phyloP scores from a whole-genome alignment of 2,329 filamentous ascomycete species.

The Sarocladium kiliense region DNA sequence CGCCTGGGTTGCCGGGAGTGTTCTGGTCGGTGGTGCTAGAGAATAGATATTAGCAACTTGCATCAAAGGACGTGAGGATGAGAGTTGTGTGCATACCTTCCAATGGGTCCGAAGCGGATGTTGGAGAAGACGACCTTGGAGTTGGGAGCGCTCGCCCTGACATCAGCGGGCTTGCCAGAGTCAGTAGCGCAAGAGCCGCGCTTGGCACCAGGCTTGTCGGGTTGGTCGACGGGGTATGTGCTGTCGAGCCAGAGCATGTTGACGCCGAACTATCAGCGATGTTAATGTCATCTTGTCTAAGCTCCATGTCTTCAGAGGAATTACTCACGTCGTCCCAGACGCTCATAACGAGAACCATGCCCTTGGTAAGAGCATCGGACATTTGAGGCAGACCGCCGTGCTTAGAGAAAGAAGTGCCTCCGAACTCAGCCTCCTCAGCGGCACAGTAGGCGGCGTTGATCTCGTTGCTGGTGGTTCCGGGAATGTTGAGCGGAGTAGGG shows the following conservation, averaged over 20 bases:
- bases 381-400: constrained; percentile 52
- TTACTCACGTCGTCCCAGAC: constrained; percentile 42
- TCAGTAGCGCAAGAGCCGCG: constrained; percentile 19
- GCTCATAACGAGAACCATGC: constrained; percentile 61
- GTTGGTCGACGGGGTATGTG: constrained; percentile 40
- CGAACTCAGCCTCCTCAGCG: constrained; percentile 43
- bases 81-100: constrained; percentile 15
- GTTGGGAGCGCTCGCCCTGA: constrained; percentile 14
- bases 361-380: constrained; percentile 45
- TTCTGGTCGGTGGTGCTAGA: constrained; percentile 3
- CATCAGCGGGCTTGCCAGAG: constrained; percentile 19
- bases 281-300: too few species aligned
- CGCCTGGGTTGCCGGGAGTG: neutral
- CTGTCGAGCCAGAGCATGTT: constrained; percentile 69
- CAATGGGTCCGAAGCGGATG: constrained; percentile 43
- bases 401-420: constrained; percentile 47
- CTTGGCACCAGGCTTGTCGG: constrained; percentile 17
- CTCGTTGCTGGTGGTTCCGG: constrained; percentile 22
- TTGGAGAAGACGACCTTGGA: constrained; percentile 40
- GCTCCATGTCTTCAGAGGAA: too few species aligned
- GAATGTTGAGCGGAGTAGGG: constrained; percentile 33
- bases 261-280: constrained; percentile 31
- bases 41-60: too few species aligned
- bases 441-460: constrained; percentile 52
- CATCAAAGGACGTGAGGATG: too few species aligned